A percentile compares a stretch with the other conserved stretches of the same genome.
These are phyloP conservation scores for Xylaria cubensis DNA, from an alignment of 495 filamentous ascomycete species.

Conservation along the genomic window DNA sequence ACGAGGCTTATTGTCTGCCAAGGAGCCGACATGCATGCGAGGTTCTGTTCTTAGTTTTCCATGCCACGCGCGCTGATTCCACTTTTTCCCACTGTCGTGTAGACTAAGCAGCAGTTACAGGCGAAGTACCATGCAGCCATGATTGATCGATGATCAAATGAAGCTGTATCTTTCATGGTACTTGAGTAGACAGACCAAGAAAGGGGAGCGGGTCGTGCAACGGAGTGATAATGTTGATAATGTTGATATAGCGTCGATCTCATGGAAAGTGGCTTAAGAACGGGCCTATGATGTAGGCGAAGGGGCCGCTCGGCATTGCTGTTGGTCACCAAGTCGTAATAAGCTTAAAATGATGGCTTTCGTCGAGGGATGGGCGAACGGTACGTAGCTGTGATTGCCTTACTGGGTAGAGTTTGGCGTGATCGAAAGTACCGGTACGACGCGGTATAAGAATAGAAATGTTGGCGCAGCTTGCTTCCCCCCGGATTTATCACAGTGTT, in stretches of 20 bases:
- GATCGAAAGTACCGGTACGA: neutral
- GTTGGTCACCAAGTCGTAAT: conserved; percentile 4
- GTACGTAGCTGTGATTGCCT: neutral
- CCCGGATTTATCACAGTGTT: conserved; percentile 22
- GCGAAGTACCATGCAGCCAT: conserved; percentile 23
- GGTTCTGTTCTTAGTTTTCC: conserved; percentile 21
- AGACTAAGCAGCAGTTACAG: neutral
- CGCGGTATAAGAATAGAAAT: conserved; percentile 20
- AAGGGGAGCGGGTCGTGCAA: neutral
- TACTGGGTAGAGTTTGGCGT: neutral
- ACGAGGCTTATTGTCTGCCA: conserved; percentile 29
- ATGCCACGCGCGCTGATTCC: conserved; percentile 21
- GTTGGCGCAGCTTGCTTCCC: conserved; percentile 16
- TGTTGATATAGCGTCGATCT: neutral
- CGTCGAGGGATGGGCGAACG: conserved; percentile 5
- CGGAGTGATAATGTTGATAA: neutral
- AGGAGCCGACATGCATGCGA: conserved; percentile 7
- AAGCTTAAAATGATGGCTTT: conserved; percentile 22
- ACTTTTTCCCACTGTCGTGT: conserved; percentile 14
- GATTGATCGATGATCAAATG: neutral
- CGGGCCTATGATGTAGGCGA: neutral
- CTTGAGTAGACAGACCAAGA: neutral
- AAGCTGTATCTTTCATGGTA: neutral
- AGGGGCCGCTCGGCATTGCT: neutral
- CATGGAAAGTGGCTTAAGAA: neutral